Base-by-base conservation (phyloP, 495 filamentous ascomycete genomes). In the Neurospora terricola region DNA sequence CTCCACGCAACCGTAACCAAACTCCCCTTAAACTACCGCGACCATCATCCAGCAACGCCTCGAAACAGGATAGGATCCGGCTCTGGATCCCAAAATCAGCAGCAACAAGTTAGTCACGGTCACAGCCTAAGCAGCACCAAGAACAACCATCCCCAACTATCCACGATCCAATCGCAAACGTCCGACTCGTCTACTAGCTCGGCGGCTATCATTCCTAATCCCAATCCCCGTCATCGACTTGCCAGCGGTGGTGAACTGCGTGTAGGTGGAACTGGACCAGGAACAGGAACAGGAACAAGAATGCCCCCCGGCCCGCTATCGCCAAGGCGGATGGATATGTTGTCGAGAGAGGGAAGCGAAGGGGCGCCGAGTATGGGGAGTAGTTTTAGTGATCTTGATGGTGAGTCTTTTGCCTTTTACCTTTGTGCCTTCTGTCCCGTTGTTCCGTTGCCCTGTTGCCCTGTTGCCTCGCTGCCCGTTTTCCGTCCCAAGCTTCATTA, bases 291-390 rank as follows among this genome's bases (percentile, higher is more conserved):
- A 12, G 45, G 45, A 54, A 11, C 45, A 21, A 27, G 45, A 54
- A 45, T 16, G 5, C 45, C 45, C 3, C 45, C 54, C 23, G 54
- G 54, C 14, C 76, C 81, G 16, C 71, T 83, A 30, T 82, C 88
- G 70, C 88, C 91, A 0, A 86, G 87, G 36, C 86, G 90, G 21
- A 83, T 86, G 0, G 84, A 85, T 4, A 89, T 90, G 12, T 87
- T 85, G 11, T 84, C 83, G 16, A 86, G 88, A 70, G 91, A 93
- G 45, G 87, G 89, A 7, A 97, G 93, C 76, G 94, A 97, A 73
- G 94, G 90, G 4, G 94, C 93, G 2, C 96, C 94, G 0, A 99
- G 96, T 76, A 98, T 98, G 92, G 94, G 95, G 1, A 97, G 94
- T 78, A 97, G 94, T 80, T 99, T 97, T 78, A 97, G 94, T 81